phyloP scores from a whole-genome alignment of 768 basidiomycete species.

The Plicaturopsis crispa region DNA sequence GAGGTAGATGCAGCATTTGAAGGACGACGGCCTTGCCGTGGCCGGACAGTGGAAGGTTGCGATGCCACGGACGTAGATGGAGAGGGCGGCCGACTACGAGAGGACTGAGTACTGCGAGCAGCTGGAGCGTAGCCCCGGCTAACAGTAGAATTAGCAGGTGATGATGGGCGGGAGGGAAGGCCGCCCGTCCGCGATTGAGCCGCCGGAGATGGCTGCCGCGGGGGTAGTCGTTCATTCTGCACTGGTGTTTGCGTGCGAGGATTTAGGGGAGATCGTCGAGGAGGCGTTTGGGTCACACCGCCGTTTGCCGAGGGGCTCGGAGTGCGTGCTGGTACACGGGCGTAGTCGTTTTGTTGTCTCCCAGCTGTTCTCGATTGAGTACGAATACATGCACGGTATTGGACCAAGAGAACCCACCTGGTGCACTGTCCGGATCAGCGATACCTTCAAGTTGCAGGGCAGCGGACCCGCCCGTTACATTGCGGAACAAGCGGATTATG shows the following conservation, averaged over 20 bases:
- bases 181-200: slow-evolving; percentile 18
- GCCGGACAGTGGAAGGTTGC: slow-evolving; percentile 18
- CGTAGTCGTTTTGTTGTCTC: slow-evolving; percentile 13
- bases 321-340: slow-evolving; percentile 12
- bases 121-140: too few relatives aligned
- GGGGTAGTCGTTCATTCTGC: slow-evolving; percentile 17
- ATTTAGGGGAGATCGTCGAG: slow-evolving; percentile 11
- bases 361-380: slow-evolving; percentile 7
- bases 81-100: too few relatives aligned
- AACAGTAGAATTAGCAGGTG: slow-evolving; percentile 28
- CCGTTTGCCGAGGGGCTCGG: slow-evolving; percentile 1
- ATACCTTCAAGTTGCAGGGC: slow-evolving; percentile 56
- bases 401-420: slow-evolving; percentile 21
- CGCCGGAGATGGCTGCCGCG: slow-evolving; percentile 12
- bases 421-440: slow-evolving; percentile 27
- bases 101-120: too few relatives aligned
- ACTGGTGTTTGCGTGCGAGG: slow-evolving; percentile 17
- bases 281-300: too few relatives aligned
- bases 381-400: background rate
- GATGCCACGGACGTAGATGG: slow-evolving; percentile 3
- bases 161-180: slow-evolving; percentile 29
- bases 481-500: slow-evolving; percentile 53
- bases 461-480: slow-evolving; percentile 32
- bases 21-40: slow-evolving; percentile 29
- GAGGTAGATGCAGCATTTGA: slow-evolving; percentile 32